Conservation (phyloP, 2,329 filamentous ascomycete species). For the Knoxdaviesia proteae region DNA sequence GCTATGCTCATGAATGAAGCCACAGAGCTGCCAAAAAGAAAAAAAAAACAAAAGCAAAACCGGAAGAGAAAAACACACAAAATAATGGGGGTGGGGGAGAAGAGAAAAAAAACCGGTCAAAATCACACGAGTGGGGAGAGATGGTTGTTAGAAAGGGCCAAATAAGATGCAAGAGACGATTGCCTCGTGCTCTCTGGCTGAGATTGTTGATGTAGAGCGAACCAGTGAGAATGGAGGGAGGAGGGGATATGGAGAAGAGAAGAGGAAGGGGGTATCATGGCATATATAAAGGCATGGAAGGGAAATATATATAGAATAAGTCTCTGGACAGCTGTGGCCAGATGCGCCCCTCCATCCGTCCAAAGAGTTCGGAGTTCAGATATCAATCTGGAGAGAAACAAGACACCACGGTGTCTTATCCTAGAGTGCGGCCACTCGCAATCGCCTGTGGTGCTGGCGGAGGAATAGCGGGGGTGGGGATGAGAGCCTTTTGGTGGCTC, state of each 20-base stretch:
- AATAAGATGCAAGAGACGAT: too few species aligned
- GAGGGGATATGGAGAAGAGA: neutral
- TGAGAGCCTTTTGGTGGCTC: too few species aligned
- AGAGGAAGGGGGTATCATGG: slow-evolving; percentile 8
- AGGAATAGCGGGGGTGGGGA: too few species aligned
- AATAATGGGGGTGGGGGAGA: neutral
- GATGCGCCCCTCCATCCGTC: too few species aligned
- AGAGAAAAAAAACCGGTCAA: neutral
- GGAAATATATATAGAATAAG: too few species aligned
- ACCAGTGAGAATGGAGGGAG: too few species aligned
- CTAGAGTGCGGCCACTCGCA: slow-evolving; percentile 26
- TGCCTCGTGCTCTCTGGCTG: too few species aligned
- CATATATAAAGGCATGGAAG: slow-evolving; percentile 5
- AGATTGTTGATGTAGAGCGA: too few species aligned
- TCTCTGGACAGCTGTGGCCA: too few species aligned
- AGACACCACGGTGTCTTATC: slow-evolving; percentile 12
- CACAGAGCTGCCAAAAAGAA: slow-evolving; percentile 5
- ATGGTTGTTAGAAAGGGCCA: too few species aligned
- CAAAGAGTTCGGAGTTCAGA: too few species aligned
- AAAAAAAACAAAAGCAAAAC: slow-evolving; percentile 8
- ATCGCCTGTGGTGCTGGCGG: neutral
- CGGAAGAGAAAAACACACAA: slow-evolving; percentile 1
- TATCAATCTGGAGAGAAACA: too few species aligned
- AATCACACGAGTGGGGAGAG: neutral
- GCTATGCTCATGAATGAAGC: slow-evolving; percentile 18